Evolutionary conservation across 1,284 basidiomycete genomes (phyloP).

Genomic region (Nidula niveotomentosa): DNA sequence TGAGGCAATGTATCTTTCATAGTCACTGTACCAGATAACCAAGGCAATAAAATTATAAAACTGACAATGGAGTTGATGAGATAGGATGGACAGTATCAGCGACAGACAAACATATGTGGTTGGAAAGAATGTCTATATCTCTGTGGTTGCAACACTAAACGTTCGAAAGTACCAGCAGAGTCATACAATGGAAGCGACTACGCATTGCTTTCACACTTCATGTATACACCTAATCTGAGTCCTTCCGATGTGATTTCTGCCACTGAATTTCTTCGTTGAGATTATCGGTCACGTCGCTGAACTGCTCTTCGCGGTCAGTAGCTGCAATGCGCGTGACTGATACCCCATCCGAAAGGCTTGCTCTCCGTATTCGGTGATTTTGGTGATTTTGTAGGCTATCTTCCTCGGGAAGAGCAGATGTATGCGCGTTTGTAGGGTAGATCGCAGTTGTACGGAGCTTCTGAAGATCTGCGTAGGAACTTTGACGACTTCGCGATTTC

Average conservation of each 20-base stretch:
- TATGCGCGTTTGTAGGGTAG: conserved; percentile 13
- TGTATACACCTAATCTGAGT: background rate
- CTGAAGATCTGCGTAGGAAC: conserved; percentile 79
- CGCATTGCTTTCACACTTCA: too few relatives aligned
- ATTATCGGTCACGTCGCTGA: conserved; percentile 55
- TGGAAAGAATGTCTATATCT: too few relatives aligned
- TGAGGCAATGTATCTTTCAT: background rate
- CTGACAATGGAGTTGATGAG: too few relatives aligned
- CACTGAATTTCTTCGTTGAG: conserved; percentile 62
- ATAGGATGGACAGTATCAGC: too few relatives aligned
- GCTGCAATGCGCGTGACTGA: conserved; percentile 61
- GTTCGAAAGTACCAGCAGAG: too few relatives aligned
- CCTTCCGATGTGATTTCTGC: conserved; percentile 18
- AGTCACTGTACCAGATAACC: too few relatives aligned
- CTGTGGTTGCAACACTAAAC: too few relatives aligned
- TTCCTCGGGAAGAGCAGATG: conserved; percentile 14
- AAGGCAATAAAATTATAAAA: too few relatives aligned
- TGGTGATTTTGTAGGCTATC: conserved; percentile 7
- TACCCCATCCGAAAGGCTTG: conserved; percentile 64
- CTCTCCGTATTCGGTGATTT: conserved; percentile 49
- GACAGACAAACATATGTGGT: too few relatives aligned
- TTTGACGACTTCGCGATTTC: conserved; percentile 64
- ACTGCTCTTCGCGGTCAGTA: conserved; percentile 51
- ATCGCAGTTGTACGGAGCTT: conserved; percentile 52
- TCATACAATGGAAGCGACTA: too few relatives aligned